phyloP scores from a whole-genome alignment of 1,284 basidiomycete genomes.

The Ustilago lituana region DNA sequence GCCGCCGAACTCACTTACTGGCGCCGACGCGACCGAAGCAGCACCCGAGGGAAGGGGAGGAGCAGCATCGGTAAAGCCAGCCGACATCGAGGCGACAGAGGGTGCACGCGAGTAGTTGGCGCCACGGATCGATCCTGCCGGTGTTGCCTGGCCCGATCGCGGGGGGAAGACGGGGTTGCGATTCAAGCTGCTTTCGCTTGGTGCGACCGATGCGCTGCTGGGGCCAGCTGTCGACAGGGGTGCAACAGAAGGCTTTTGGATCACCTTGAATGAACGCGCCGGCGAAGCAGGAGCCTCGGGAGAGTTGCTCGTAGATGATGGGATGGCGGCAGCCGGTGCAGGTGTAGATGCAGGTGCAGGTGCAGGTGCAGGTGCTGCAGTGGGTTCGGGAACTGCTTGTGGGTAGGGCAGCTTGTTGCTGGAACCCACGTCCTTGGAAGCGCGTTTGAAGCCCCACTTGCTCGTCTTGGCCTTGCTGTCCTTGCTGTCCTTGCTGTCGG shows the following conservation, averaged over 20 bases:
- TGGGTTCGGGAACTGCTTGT: constrained; percentile 26
- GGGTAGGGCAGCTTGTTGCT: constrained; percentile 35
- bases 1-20: constrained; percentile 36
- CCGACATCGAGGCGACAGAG: constrained; percentile 44
- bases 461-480: constrained; percentile 31
- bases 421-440: constrained; percentile 28
- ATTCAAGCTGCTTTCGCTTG: constrained; percentile 35
- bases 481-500: constrained; percentile 10
- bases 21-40: constrained; percentile 29
- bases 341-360: no score
- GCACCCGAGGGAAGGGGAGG: constrained; percentile 38
- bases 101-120: constrained; percentile 45
- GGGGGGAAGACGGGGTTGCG: constrained; percentile 16
- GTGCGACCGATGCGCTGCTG: constrained; percentile 27
- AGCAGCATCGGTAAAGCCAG: constrained; percentile 42
- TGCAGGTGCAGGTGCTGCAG: constrained; percentile 3
- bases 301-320: constrained; percentile 19
- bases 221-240: constrained; percentile 23
- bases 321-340: constrained; percentile 9
- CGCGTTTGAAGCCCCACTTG: constrained; percentile 49
- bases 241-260: constrained; percentile 33
- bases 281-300: constrained; percentile 24
- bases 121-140: constrained; percentile 39
- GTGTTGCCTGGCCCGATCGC: constrained; percentile 35
- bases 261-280: constrained; percentile 46